Conservation (phyloP, 768 basidiomycete species). For the Auriscalpium vulgare region DNA sequence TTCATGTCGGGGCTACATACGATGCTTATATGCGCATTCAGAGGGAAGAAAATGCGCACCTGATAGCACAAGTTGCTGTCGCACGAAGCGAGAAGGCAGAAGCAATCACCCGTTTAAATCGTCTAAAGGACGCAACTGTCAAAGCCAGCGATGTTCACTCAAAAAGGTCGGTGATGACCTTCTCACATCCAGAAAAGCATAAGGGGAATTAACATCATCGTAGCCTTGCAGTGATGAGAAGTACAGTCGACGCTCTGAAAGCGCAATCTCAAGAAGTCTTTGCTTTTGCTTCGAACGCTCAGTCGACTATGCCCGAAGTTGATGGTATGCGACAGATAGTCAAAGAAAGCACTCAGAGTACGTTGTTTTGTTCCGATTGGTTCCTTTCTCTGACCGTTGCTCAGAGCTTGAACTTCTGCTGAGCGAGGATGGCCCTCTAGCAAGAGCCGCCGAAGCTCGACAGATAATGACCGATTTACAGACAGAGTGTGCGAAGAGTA, state of each 20-base stretch:
- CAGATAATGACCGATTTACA: constrained; percentile 8
- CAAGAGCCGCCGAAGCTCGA: constrained; percentile 5
- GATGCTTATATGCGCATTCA: not conserved
- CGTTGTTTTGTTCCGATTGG: not conserved
- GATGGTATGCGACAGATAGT: constrained; percentile 4
- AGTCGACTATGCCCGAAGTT: constrained; percentile 8
- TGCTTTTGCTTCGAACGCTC: constrained; percentile 10
- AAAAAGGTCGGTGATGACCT: not conserved
- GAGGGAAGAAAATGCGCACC: constrained; percentile 9
- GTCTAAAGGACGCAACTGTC: constrained; percentile 7
- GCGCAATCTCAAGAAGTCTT: constrained; percentile 13
- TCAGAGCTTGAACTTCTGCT: constrained; percentile 7
- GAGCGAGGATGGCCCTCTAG: constrained; percentile 3
- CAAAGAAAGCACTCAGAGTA: constrained; percentile 8
- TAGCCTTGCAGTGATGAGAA: constrained; percentile 10
- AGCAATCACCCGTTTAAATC: not conserved
- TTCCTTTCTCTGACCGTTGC: not conserved
- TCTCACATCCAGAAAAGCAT: too few relatives aligned
- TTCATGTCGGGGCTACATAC: not conserved
- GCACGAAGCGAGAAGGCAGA: constrained; percentile 1
- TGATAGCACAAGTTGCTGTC: constrained; percentile 5
- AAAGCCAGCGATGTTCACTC: constrained; percentile 4
- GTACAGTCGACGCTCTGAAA: constrained; percentile 7
- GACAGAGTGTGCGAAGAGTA: constrained; percentile 7
- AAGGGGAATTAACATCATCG: too few relatives aligned